These are phyloP conservation scores for Lodderomyces beijingensis DNA, from an alignment of 1,139 yeast genomes.

Conservation along the genomic window DNA sequence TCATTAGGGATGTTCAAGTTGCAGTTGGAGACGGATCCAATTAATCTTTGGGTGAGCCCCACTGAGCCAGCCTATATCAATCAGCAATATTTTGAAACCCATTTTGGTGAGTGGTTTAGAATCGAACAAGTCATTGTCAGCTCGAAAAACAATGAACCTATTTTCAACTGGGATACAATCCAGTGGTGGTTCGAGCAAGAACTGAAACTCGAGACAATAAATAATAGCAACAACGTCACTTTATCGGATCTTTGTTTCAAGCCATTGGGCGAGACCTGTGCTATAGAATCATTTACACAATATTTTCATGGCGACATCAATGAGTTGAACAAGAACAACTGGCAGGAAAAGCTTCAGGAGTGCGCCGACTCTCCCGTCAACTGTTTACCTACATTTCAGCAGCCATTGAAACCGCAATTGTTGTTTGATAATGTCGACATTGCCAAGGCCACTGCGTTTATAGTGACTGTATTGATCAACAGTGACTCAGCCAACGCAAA, in stretches of 20 bases:
- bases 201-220: slow-evolving; percentile 36
- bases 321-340: slow-evolving; percentile 45
- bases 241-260: slow-evolving; percentile 77
- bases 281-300: slow-evolving; percentile 86
- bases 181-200: slow-evolving; percentile 90
- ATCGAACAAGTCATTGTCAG: slow-evolving; percentile 80
- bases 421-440: slow-evolving; percentile 55
- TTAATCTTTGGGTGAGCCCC: slow-evolving; percentile 86
- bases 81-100: slow-evolving; percentile 65
- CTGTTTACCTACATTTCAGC: slow-evolving; percentile 87
- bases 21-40: slow-evolving; percentile 72
- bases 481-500: slow-evolving; percentile 26
- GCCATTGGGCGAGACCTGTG: slow-evolving; percentile 76
- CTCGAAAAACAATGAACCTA: slow-evolving; percentile 52
- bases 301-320: slow-evolving; percentile 68
- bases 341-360: slow-evolving; percentile 49
- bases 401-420: slow-evolving; percentile 71
- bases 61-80: slow-evolving; percentile 67
- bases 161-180: slow-evolving; percentile 60
- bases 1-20: slow-evolving; percentile 52
- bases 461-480: slow-evolving; percentile 65
- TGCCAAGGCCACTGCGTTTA: slow-evolving; percentile 62
- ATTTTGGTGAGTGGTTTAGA: slow-evolving; percentile 90
- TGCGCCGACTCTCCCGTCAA: slow-evolving; percentile 84
- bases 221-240: slow-evolving; percentile 18